Evolutionary conservation across 345 rosid species (phyloP), one percentile per base, ranked within the genome.

Genomic region (Durio zibethinus): DNA sequence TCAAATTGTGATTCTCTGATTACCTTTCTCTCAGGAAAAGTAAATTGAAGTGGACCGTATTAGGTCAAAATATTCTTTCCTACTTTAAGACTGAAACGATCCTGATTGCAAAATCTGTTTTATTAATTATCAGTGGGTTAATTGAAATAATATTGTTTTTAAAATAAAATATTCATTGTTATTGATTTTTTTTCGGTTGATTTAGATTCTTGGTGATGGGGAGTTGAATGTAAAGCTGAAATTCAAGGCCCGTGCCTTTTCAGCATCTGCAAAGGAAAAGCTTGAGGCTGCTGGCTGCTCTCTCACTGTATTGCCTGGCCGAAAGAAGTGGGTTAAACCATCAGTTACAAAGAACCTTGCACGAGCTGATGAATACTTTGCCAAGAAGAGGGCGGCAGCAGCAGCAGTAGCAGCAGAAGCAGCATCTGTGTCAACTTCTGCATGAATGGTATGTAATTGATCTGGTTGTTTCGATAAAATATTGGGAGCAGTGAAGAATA

Each of bases 311-410:
- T 80, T 94, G 76, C 95, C 97, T 2, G 98, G 98, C 72, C 88
- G 93, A 42, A 95, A 90, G 93, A 95, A 92, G 83, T 93, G 98
- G 98, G 88, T 95, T 5, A 92, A 92, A 79, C 96, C 94, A 59
- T 87, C 98, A 1, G 98, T 93, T 63, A 87, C 88, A 0, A 95
- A 91, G 90, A 92, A 95, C 79, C 85, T 87, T 6, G 93, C 97
- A 6, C 80, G 98, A 66, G 97, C 98, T 8, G 93, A 92, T 15
- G 96, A 89, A 72, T 95, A 92, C 87, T 95, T 92, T 47, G 97
- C 98, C 40, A 90, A 89, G 90, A 93, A 93, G 83, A 87, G 83
- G 83, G 97, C 98, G 42, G 91, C 89, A 0, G 86, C 88, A 20
- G 84, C 88, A 43, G 84, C 82, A 23, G 91, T 88, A 0, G 86